Percentiles rank a stretch among this genome's conserved stretches.
Evolutionary conservation across 148 eudicot species (phyloP).

Genomic region (Amaranthus cruentus): DNA sequence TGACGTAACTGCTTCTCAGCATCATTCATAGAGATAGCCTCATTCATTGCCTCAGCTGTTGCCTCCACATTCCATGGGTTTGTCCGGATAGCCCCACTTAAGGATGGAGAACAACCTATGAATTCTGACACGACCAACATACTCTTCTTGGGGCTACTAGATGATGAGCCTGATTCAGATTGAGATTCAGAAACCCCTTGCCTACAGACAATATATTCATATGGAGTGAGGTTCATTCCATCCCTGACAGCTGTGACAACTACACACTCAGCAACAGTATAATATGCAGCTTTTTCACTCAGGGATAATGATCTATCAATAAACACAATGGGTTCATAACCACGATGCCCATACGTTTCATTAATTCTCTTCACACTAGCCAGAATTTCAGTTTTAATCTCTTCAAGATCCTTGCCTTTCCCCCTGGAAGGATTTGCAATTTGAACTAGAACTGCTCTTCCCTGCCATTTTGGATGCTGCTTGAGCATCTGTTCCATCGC

Average conservation of each 20-base stretch:
- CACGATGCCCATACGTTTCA: constrained; percentile 26
- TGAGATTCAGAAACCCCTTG: constrained; percentile 31
- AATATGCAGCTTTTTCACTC: constrained; percentile 30
- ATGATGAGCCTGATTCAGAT: constrained; percentile 9
- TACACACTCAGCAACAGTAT: constrained; percentile 32
- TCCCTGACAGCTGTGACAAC: constrained; percentile 39
- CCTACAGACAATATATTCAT: constrained; percentile 37
- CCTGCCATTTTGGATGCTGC: constrained; percentile 34
- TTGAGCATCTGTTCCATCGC: constrained; percentile 36
- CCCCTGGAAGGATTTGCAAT: constrained; percentile 34
- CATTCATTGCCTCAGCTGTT: constrained; percentile 40
- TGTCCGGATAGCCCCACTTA: constrained; percentile 34
- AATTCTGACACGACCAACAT: constrained; percentile 36
- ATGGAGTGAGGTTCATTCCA: constrained; percentile 38
- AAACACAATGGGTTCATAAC: constrained; percentile 33
- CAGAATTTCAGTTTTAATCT: constrained; percentile 29
- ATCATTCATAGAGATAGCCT: constrained; percentile 34
- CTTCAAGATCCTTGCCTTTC: constrained; percentile 33
- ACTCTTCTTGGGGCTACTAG: constrained; percentile 27
- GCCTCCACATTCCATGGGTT: constrained; percentile 40
- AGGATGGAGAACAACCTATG: constrained; percentile 36
- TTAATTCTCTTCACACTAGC: constrained; percentile 31
- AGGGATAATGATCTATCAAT: constrained; percentile 27
- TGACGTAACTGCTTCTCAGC: constrained; percentile 38
- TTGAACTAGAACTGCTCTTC: constrained; percentile 34